Conservation (phyloP, 495 filamentous ascomycete genomes). For the Trichocladium uniseriatum region DNA sequence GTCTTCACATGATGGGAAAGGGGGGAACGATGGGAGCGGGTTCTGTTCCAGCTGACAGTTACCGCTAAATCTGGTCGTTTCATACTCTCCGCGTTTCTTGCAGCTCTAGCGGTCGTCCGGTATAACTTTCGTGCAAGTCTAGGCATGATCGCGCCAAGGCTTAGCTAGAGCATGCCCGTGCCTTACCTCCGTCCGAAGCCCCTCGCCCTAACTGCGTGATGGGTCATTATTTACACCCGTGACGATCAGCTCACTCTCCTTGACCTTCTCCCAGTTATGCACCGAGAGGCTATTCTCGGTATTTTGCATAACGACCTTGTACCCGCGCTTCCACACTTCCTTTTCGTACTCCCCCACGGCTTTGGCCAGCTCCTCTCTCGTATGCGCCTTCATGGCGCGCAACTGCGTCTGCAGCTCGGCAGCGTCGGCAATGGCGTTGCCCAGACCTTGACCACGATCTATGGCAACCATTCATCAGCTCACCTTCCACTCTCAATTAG, state of each 20-base stretch:
- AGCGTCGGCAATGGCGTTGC: constrained; percentile 39
- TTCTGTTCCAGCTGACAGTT: too few species aligned
- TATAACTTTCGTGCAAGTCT: too few species aligned
- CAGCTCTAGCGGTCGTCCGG: too few species aligned
- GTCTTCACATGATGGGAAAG: too few species aligned
- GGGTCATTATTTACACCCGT: not conserved
- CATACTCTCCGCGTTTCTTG: too few species aligned
- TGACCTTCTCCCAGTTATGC: constrained; percentile 30
- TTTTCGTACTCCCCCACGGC: constrained; percentile 26
- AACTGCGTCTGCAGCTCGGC: constrained; percentile 25
- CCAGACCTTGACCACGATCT: constrained; percentile 43
- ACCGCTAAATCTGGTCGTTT: too few species aligned
- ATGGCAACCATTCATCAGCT: not conserved
- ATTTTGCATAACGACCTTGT: constrained; percentile 21
- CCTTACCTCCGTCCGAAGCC: too few species aligned
- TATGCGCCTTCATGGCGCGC: constrained; percentile 16
- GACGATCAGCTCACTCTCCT: constrained; percentile 4
- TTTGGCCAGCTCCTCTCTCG: constrained; percentile 12
- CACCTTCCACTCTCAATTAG: too few species aligned
- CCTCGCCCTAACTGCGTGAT: too few species aligned
- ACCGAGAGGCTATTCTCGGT: constrained; percentile 26
- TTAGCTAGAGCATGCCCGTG: too few species aligned
- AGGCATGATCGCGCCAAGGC: too few species aligned
- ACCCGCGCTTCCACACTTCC: constrained; percentile 27
- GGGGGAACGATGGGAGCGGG: too few species aligned